Conservation (phyloP, 352 stramenopile species). For the Peronospora tabacina region DNA sequence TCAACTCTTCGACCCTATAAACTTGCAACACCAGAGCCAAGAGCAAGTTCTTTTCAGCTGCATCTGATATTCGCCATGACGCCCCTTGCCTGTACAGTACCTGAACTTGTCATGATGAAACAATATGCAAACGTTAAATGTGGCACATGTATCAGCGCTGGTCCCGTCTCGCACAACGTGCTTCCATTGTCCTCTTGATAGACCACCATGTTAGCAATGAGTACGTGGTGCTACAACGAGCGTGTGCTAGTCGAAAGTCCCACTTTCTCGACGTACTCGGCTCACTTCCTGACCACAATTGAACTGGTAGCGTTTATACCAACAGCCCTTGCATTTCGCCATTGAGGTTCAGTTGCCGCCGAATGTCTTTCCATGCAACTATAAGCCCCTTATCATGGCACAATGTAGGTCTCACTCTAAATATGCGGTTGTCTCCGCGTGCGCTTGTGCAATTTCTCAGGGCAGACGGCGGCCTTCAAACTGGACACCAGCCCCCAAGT, state of each 20-base stretch:
- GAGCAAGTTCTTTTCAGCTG: too few relatives aligned
- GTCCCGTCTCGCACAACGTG: too few relatives aligned
- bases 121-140: constrained; percentile 2
- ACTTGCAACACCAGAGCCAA: too few relatives aligned
- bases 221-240: constrained; percentile 29
- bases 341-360: constrained; percentile 1
- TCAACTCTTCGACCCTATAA: too few relatives aligned
- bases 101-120: background rate
- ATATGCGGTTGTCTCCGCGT: constrained; percentile 2
- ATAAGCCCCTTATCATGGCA: too few relatives aligned
- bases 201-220: too few relatives aligned
- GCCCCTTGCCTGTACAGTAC: background rate
- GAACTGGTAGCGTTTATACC: background rate
- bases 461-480: background rate
- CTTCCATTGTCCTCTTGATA: too few relatives aligned
- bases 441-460: constrained; percentile 7
- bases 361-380: constrained; percentile 1
- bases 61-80: too few relatives aligned
- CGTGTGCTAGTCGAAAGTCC: constrained; percentile 28
- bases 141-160: constrained; percentile 13
- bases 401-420: too few relatives aligned
- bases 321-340: constrained; percentile 14
- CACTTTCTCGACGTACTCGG: constrained; percentile 17
- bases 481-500: background rate
- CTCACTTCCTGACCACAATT: constrained; percentile 10